phyloP scores from a whole-genome alignment of 2,329 filamentous ascomycete species.

The Colletotrichum eleusines region DNA sequence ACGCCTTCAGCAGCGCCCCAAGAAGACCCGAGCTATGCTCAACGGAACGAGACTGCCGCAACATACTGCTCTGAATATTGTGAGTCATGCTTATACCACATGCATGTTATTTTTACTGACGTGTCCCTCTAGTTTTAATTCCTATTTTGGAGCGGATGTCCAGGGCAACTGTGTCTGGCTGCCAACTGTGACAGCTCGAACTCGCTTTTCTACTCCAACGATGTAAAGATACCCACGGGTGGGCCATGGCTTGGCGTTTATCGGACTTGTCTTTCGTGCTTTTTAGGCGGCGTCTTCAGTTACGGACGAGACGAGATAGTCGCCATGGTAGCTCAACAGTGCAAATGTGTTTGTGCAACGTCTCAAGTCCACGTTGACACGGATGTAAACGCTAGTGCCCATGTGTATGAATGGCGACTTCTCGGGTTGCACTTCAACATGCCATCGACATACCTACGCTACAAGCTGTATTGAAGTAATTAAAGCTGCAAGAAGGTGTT shows the following conservation, averaged over 20 bases:
- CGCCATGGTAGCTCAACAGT: background rate
- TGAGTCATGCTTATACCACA: constrained; percentile 44
- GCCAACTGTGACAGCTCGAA: background rate
- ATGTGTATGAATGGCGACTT: background rate
- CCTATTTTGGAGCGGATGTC: background rate
- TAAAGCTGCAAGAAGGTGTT: background rate
- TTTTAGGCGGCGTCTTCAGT: background rate
- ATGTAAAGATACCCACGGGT: constrained; percentile 39
- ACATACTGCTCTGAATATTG: constrained; percentile 77
- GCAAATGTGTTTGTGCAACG: background rate
- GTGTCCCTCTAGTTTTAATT: constrained; percentile 27
- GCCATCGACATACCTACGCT: no score
- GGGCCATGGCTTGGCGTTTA: constrained; percentile 32
- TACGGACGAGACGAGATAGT: constrained; percentile 4
- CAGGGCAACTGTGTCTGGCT: background rate
- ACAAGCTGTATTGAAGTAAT: background rate
- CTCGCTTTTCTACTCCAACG: constrained; percentile 4
- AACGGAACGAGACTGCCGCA: constrained; percentile 75
- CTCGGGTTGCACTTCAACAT: background rate
- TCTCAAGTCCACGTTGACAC: background rate
- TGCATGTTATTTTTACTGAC: constrained; percentile 1
- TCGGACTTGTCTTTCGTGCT: background rate
- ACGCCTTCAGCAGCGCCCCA: constrained; percentile 83
- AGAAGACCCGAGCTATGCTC: constrained; percentile 86
- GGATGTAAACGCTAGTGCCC: background rate